Percentiles rank a stretch among this genome's conserved stretches.
These are phyloP conservation scores for Corynascus novoguineensis DNA, from an alignment of 495 filamentous ascomycete genomes.

Conservation along the genomic window DNA sequence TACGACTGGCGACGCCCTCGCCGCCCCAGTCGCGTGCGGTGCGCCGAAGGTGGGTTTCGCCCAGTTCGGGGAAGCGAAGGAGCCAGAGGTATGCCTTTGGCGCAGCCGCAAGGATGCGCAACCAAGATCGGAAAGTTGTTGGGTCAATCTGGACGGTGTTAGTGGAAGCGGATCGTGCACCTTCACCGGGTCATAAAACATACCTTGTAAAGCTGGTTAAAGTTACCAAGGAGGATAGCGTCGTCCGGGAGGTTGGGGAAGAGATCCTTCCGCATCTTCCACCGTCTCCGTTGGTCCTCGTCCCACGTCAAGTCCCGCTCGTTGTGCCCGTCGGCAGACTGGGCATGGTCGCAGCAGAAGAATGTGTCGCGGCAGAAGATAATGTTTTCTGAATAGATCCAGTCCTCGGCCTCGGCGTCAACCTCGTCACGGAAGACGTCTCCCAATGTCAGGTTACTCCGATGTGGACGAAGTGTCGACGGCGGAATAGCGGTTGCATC, in stretches of 20 bases:
- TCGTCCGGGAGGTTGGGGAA: constrained; percentile 83
- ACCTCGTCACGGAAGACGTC: constrained; percentile 67
- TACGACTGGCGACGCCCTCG: constrained; percentile 77
- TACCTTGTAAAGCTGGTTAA: constrained; percentile 99
- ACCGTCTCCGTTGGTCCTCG: constrained; percentile 75
- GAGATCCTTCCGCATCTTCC: constrained; percentile 91
- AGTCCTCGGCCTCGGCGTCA: constrained; percentile 59
- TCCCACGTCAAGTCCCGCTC: constrained; percentile 69
- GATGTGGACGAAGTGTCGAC: constrained; percentile 71
- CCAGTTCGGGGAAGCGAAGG: constrained; percentile 90
- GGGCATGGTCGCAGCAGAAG: constrained; percentile 96
- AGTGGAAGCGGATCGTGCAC: background rate
- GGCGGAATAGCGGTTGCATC: constrained; percentile 82
- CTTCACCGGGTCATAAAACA: constrained; percentile 19
- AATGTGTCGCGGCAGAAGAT: constrained; percentile 94
- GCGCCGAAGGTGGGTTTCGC: constrained; percentile 75
- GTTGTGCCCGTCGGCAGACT: constrained; percentile 75
- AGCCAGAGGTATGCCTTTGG: constrained; percentile 94
- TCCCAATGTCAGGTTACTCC: constrained; percentile 65
- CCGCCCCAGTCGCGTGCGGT: constrained; percentile 82
- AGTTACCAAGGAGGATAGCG: constrained; percentile 90
- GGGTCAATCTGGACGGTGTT: constrained; percentile 73
- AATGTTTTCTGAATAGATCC: constrained; percentile 97
- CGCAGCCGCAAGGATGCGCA: constrained; percentile 81
- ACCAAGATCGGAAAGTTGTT: constrained; percentile 92